A percentile compares a stretch with the other conserved stretches of the same genome.
These are phyloP conservation scores for Candida nemodendra DNA, from an alignment of 805 yeast genomes.

Conservation along the genomic window DNA sequence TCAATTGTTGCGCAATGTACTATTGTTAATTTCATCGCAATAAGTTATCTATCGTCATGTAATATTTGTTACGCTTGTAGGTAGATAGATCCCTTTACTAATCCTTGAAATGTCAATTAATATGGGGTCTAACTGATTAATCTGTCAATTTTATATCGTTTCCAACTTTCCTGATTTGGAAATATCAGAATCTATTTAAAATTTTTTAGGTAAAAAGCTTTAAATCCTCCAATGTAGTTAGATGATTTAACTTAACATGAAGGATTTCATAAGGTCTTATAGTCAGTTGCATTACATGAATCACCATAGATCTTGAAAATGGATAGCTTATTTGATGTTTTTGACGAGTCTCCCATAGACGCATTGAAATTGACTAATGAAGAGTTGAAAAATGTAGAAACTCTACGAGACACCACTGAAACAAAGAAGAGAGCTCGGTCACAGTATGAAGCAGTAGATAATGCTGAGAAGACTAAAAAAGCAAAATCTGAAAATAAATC, in stretches of 20 bases:
- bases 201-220: conserved; percentile 1
- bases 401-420: conserved; percentile 3
- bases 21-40: too few species aligned
- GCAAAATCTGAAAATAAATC: conserved; percentile 16
- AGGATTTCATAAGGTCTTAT: too few species aligned
- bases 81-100: too few species aligned
- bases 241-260: too few species aligned
- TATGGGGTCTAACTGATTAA: too few species aligned
- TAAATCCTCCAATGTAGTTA: too few species aligned
- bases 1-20: too few species aligned
- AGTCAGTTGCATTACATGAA: too few species aligned
- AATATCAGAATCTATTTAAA: conserved; percentile 1
- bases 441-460: too few species aligned
- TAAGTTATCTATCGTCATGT: too few species aligned
- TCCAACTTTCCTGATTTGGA: conserved; percentile 2
- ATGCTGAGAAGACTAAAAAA: conserved; percentile 6
- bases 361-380: conserved; percentile 15
- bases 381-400: conserved; percentile 2
- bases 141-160: not conserved
- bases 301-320: conserved; percentile 12
- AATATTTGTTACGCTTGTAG: too few species aligned
- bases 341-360: conserved; percentile 50
- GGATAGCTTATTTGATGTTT: conserved; percentile 64
- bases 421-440: conserved; percentile 15
- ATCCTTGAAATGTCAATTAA: too few species aligned